These are phyloP conservation scores for Alternaria viburni DNA, from an alignment of 2,329 filamentous ascomycete species.

Conservation along the genomic window DNA sequence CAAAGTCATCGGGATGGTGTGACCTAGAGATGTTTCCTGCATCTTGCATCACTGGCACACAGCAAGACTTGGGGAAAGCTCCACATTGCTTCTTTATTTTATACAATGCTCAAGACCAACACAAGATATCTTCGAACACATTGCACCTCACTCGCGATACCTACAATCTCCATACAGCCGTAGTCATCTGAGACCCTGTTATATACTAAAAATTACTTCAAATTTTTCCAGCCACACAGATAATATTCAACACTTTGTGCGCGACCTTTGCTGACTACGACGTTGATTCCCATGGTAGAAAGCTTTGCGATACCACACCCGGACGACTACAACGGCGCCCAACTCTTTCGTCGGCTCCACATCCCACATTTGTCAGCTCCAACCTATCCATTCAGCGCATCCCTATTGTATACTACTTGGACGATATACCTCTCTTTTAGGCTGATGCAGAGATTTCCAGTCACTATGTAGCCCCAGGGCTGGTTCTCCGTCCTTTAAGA, in stretches of 20 bases:
- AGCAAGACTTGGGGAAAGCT: not conserved
- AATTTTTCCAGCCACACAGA: not conserved
- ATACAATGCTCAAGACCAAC: rapidly evolving
- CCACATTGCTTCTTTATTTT: not conserved
- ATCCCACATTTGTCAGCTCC: not conserved
- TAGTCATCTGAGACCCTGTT: not conserved
- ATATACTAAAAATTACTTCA: not conserved
- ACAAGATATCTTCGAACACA: not conserved
- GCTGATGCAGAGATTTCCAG: not conserved
- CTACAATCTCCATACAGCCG: not conserved
- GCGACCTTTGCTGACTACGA: not conserved
- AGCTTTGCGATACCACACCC: not conserved
- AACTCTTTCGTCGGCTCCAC: not conserved
- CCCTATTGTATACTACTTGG: not conserved
- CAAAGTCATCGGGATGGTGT: not conserved
- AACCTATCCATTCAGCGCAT: not conserved
- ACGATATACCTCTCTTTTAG: not conserved
- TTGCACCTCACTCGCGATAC: not conserved
- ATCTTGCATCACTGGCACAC: not conserved
- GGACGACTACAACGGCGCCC: not conserved
- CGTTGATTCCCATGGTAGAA: not conserved
- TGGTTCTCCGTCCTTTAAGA: not conserved
- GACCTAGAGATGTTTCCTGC: not conserved
- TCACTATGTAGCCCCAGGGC: rapidly evolving
- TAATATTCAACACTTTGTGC: not conserved